Evolutionary conservation across 2,329 filamentous ascomycete species (phyloP).

Genomic region (Exophiala sp.): DNA sequence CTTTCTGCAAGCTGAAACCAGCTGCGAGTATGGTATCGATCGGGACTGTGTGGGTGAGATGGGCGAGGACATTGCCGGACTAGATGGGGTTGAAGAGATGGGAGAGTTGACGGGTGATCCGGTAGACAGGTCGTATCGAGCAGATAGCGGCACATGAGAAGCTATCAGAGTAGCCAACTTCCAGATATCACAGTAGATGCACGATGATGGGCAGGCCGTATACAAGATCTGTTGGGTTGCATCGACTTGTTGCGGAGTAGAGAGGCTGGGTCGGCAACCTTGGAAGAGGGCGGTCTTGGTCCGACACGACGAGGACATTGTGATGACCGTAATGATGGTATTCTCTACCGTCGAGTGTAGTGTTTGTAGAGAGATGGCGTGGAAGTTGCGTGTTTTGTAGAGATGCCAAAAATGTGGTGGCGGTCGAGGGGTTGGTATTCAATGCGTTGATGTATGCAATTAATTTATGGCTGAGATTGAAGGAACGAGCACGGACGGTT

Average conservation of each 20-base stretch:
- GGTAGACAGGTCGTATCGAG: slow-evolving; percentile 22
- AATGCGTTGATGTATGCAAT: neutral
- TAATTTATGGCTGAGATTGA: neutral
- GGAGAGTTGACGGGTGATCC: slow-evolving; percentile 16
- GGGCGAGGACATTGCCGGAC: slow-evolving; percentile 10
- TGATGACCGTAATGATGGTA: slow-evolving; percentile 1
- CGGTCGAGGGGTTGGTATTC: slow-evolving; percentile 10
- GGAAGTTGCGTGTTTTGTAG: slow-evolving; percentile 1
- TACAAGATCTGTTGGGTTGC: slow-evolving; percentile 24
- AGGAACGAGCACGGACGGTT: neutral
- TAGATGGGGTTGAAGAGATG: slow-evolving; percentile 14
- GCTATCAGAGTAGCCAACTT: slow-evolving; percentile 27
- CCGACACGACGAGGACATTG: slow-evolving; percentile 14
- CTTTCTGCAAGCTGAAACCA: slow-evolving; percentile 20
- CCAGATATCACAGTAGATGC: slow-evolving; percentile 30
- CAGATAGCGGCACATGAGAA: slow-evolving; percentile 23
- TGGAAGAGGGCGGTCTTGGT: slow-evolving; percentile 23
- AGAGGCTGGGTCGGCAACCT: slow-evolving; percentile 22
- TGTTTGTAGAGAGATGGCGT: neutral
- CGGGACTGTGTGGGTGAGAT: slow-evolving; percentile 6
- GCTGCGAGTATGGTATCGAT: slow-evolving; percentile 16
- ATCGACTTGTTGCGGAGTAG: slow-evolving; percentile 12
- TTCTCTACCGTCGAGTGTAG: neutral
- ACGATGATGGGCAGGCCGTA: slow-evolving; percentile 18
- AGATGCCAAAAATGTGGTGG: slow-evolving; percentile 1